Evolutionary conservation across 257 asterid genomes (phyloP).

Genomic region (Solanum dulcamara): DNA sequence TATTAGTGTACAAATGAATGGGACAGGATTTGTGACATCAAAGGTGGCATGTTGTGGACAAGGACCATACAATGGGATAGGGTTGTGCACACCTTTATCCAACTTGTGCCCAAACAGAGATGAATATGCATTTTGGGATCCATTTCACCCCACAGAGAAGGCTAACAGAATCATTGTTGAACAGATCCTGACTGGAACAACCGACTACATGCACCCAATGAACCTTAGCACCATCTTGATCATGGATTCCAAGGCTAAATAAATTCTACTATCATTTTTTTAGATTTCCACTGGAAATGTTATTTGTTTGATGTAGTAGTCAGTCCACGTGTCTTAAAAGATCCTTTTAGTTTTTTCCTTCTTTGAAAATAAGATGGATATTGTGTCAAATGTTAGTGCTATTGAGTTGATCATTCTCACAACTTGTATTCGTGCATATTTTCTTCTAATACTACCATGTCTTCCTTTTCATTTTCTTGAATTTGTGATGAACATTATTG

Average conservation of each 20-base stretch:
- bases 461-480: background rate
- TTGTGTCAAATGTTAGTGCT: background rate
- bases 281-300: background rate
- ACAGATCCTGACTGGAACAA: conserved; percentile 41
- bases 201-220: conserved; percentile 63
- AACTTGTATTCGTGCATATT: background rate
- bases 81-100: conserved; percentile 65
- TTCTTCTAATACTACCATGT: background rate
- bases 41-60: conserved; percentile 92
- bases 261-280: background rate
- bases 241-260: conserved; percentile 30
- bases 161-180: conserved; percentile 70
- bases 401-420: background rate
- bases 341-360: background rate
- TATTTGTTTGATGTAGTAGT: background rate
- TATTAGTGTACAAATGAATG: no score
- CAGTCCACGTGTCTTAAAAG: background rate
- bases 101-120: conserved; percentile 62
- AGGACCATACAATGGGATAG: conserved; percentile 83
- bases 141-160: conserved; percentile 75
- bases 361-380: background rate
- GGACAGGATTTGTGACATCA: conserved; percentile 55
- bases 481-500: background rate
- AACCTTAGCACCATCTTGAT: conserved; percentile 64
- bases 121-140: conserved; percentile 69